Base-by-base conservation (phyloP, 139 green algal species). In the Picochlorum sp. region DNA sequence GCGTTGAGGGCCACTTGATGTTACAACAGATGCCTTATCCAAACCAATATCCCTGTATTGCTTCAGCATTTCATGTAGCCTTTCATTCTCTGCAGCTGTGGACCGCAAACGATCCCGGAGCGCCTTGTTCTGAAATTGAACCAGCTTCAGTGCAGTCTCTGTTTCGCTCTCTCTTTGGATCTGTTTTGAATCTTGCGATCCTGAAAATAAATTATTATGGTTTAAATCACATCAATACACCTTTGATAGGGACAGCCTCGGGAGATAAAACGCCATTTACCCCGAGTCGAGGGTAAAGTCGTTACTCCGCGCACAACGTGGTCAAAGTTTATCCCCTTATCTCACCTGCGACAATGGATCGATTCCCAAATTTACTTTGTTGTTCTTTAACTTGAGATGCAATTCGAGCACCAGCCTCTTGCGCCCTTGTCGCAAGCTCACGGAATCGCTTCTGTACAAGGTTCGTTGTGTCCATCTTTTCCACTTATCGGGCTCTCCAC, bases 71-170 rank as follows among this genome's bases (percentile, higher is more conserved):
- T 47, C 39, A 47, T 47, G 20, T 6, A 59, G 52, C 20, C 52
- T 28, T 45, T 59, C 52, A 30, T 59, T 59, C 24, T 59, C 52
- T 28, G n/a, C 24, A 5, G 52, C 52, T 6, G 52, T 28, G 28
- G 52, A 28, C 20, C 52, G 24, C 20, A 59, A 14, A 44, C 52
- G 33, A 45, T 59, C 52, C 7, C 52, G 20, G 12, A 59, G 22
- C 20, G 52, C 35, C 10, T 59, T 59, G 20, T 59, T 59, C 24
- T 59, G 52, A 30, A 59, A 26, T 24, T 59, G 52, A 28, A 59
- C 52, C 7, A 59, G 52, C 25, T 24, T 44, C 24, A 59, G 13
- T 5, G 52, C 52, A 30, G 20, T 59, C 24, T 59, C 52, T 30
- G 24, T 51, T 45, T 59, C 52, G 22, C 18, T 51, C 7, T 26